Conservation (phyloP, 2,329 filamentous ascomycete species). For the Penicillium olsonii region DNA sequence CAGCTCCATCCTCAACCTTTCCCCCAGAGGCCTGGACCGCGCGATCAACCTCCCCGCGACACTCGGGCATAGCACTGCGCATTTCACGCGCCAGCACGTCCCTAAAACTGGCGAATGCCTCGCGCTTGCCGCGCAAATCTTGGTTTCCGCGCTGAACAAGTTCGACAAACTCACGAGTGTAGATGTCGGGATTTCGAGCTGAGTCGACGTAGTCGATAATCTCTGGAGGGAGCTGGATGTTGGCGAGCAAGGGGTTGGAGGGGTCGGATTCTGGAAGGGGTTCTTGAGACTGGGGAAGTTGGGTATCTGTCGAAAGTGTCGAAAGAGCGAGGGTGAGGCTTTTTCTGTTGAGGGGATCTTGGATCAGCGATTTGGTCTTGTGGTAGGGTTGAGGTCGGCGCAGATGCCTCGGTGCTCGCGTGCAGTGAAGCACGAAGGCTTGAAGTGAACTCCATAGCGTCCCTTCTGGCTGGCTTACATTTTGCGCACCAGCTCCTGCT, state of each 20-base stretch:
- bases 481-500: conserved; percentile 59
- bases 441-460: neutral
- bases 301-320: conserved; percentile 48
- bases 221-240: conserved; percentile 60
- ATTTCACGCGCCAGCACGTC: conserved; percentile 62
- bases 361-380: conserved; percentile 2
- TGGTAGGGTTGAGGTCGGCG: neutral
- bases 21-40: conserved; percentile 48
- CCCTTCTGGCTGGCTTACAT: conserved; percentile 46
- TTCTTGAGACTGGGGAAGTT: conserved; percentile 21
- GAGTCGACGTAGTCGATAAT: conserved; percentile 65
- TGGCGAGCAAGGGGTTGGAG: conserved; percentile 48
- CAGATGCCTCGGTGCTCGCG: neutral
- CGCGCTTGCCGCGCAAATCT: conserved; percentile 61
- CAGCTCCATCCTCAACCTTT: neutral
- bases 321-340: conserved; percentile 57
- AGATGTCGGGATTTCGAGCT: conserved; percentile 66
- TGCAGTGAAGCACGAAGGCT: neutral
- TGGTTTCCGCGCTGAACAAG: conserved; percentile 64
- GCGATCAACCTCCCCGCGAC: conserved; percentile 54
- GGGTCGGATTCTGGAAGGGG: conserved; percentile 27
- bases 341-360: conserved; percentile 37
- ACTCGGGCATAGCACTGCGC: conserved; percentile 59
- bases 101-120: conserved; percentile 60
- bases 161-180: conserved; percentile 67